Conservation (phyloP, 768 basidiomycete species). For the Amanita pseudoporphyria region DNA sequence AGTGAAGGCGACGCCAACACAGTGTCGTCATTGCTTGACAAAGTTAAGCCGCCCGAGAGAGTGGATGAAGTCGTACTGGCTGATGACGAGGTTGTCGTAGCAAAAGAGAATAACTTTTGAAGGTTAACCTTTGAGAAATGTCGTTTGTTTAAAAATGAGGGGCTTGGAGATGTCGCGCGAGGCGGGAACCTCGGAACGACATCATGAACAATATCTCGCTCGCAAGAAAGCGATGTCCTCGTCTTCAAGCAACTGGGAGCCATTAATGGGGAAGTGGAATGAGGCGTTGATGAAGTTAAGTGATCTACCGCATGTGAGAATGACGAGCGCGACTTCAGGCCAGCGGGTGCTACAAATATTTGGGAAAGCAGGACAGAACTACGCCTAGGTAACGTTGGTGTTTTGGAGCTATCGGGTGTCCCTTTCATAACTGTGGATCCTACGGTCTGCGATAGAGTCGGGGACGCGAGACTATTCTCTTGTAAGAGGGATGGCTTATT, state of each 20-base stretch:
- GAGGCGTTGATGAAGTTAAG: conserved; percentile 15
- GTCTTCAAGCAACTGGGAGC: conserved; percentile 11
- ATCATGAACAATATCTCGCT: not conserved
- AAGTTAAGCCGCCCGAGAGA: not conserved
- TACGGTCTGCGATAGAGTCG: not conserved
- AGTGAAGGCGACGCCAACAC: not conserved
- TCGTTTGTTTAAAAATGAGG: conserved; percentile 22
- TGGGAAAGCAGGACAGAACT: conserved; percentile 29
- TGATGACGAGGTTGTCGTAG: conserved; percentile 6
- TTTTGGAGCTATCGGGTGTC: conserved; percentile 14
- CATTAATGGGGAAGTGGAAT: conserved; percentile 8
- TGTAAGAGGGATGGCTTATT: conserved; percentile 18
- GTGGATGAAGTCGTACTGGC: not conserved
- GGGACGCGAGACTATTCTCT: not conserved
- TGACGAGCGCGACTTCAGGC: conserved; percentile 16
- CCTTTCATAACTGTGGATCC: conserved; percentile 4
- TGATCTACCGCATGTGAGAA: conserved; percentile 21
- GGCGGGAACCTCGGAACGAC: not conserved
- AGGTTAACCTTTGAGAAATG: conserved; percentile 30
- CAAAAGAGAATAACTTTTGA: conserved; percentile 29
- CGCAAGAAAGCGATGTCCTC: conserved; percentile 2
- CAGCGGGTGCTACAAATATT: conserved; percentile 20
- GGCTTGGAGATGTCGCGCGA: conserved; percentile 24
- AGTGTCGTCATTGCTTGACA: not conserved
- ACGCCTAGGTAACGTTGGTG: conserved; percentile 28